Evolutionary conservation across 2,329 filamentous ascomycete species (phyloP), one percentile per base, ranked within the genome.

Genomic region (Aspergillus quadricinctus): DNA sequence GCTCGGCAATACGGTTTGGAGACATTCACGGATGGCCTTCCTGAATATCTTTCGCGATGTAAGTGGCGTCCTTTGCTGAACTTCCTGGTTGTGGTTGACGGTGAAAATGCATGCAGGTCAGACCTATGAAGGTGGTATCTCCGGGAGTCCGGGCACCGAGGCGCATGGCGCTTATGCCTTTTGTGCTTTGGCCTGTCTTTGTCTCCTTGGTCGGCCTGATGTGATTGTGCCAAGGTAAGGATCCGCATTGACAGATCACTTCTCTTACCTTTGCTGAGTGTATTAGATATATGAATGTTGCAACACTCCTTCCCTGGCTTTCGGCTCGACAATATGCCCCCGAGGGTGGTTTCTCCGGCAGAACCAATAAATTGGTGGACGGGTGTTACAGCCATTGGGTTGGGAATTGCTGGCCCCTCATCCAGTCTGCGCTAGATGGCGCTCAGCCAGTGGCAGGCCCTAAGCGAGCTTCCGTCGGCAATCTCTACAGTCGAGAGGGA

Each of bases 381-480:
- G 94, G 93, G 48, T 99, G 94, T 77, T 99, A 99, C 78, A 96
- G 90, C 71, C 93, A 97, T 75, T 99, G 94, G 94, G 88, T 96
- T 35, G 94, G 94, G 54, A 89, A 89, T 54, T 97, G 92, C 77
- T 99, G 92, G 90, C 88, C 93, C 48, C 77, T 99, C 62, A 80
- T 97, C 64, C 89, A 97, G 77, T 90, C 90, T 56, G 87, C 87
- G 54, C 76, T 94, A 56, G 82, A 83, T 63, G 83, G 82, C 28
- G 78, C 79, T 54, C 74, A 72, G 53, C 60, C 64, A 52, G 61
- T 64, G 46, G 52, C 63, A 29, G 59, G 59, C 23, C 59, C 61
- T 48, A 58, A 64, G 5, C 58, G 65, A 14, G 58, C 63, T 17
- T 58, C 66, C 53, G 61, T 65, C 27, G 65, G 71, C 48, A 73